phyloP scores from a whole-genome alignment of 78 protist genomes.

The Monocercomonoides exilis region DNA sequence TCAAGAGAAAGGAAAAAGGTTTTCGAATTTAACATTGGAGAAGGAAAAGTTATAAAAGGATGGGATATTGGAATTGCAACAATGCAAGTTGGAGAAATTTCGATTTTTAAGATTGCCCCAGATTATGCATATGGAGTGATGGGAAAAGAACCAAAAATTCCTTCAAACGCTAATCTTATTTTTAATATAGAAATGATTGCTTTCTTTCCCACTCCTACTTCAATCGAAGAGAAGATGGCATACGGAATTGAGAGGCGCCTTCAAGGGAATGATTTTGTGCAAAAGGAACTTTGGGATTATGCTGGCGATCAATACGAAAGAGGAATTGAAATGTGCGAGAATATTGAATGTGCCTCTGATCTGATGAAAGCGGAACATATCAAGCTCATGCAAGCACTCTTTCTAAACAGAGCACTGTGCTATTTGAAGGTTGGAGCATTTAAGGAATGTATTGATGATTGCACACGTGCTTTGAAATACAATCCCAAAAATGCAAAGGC shows the following conservation, averaged over 20 bases:
- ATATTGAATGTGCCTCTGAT: background rate
- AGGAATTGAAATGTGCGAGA: background rate
- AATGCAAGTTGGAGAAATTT: slow-evolving; percentile 33
- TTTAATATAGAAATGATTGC: slow-evolving; percentile 34
- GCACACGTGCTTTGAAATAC: background rate
- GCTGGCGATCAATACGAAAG: background rate
- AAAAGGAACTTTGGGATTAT: background rate
- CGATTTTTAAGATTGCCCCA: slow-evolving; percentile 1
- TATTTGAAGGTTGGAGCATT: background rate
- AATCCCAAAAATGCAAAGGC: background rate
- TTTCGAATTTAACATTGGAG: slow-evolving; percentile 29
- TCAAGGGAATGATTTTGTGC: background rate
- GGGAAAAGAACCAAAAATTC: slow-evolving; percentile 30
- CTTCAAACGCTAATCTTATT: slow-evolving; percentile 23
- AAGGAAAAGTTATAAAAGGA: slow-evolving; percentile 36
- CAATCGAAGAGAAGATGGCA: background rate
- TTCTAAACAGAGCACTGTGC: background rate
- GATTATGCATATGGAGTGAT: slow-evolving; percentile 32
- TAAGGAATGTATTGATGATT: background rate
- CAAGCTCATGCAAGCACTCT: background rate
- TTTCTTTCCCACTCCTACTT: background rate
- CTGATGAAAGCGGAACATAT: background rate
- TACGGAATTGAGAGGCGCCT: background rate
- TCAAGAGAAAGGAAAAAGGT: slow-evolving; percentile 16
- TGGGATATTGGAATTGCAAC: slow-evolving; percentile 43